Evolutionary conservation across 768 basidiomycete genomes (phyloP).

Genomic region (Mycena floridula): DNA sequence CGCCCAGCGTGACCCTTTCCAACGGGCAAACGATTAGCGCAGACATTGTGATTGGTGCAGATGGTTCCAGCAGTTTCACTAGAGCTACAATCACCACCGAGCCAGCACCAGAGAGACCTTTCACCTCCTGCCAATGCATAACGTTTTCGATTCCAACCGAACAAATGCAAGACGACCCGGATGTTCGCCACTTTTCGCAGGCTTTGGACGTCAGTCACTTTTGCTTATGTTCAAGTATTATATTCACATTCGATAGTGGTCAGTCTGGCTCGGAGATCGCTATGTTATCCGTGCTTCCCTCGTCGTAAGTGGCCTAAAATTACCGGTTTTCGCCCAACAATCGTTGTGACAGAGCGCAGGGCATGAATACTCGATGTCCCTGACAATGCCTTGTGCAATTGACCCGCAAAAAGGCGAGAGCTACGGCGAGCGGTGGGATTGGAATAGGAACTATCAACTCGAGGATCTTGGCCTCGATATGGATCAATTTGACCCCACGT

Average conservation of each 20-base stretch:
- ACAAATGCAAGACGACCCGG: constrained; percentile 24
- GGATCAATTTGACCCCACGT: constrained; percentile 30
- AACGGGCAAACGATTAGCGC: constrained; percentile 37
- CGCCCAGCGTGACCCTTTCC: constrained; percentile 30
- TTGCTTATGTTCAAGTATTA: too few relatives aligned
- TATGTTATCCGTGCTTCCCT: constrained; percentile 17
- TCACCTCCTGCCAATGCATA: constrained; percentile 21
- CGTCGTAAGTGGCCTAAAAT: constrained; percentile 3
- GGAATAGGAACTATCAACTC: constrained; percentile 24
- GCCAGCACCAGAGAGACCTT: constrained; percentile 15
- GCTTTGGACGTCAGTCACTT: too few relatives aligned
- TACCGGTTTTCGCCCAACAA: constrained; percentile 3
- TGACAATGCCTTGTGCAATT: constrained; percentile 14
- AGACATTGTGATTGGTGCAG: constrained; percentile 57
- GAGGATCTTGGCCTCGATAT: constrained; percentile 28
- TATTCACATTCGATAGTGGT: too few relatives aligned
- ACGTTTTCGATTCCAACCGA: constrained; percentile 26
- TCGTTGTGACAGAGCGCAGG: constrained; percentile 16
- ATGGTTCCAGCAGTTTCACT: constrained; percentile 42
- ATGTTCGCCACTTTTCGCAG: constrained; percentile 21
- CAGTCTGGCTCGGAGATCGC: constrained; percentile 26
- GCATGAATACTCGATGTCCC: constrained; percentile 20
- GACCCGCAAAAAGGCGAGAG: constrained; percentile 9
- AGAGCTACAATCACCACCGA: constrained; percentile 26
- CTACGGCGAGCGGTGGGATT: constrained; percentile 20